A percentile compares a stretch with the other conserved stretches of the same genome.
phyloP scores from a whole-genome alignment of 1,284 basidiomycete species.

The Exobasidium rhododendri region DNA sequence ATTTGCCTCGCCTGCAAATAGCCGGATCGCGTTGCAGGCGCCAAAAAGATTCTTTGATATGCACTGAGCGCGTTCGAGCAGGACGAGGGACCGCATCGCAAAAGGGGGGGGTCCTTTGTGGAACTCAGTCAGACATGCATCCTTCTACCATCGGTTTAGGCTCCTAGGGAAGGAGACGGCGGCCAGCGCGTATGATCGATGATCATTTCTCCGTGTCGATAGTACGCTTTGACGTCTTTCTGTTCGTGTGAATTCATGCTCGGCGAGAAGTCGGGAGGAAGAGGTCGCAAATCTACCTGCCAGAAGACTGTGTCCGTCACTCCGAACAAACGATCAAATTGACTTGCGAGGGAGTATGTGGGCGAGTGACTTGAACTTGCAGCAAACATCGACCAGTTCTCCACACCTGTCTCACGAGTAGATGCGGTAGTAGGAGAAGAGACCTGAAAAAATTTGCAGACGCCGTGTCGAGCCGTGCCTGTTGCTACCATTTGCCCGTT shows the following conservation, averaged over 20 bases:
- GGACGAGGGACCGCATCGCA: too few relatives aligned
- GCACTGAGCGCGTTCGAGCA: too few relatives aligned
- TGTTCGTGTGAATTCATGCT: not conserved
- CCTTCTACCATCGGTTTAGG: too few relatives aligned
- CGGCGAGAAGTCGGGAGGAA: not conserved
- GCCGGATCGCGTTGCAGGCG: too few relatives aligned
- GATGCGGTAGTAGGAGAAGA: too few relatives aligned
- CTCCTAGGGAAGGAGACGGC: too few relatives aligned
- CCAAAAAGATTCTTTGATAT: too few relatives aligned
- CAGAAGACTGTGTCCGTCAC: constrained; percentile 4
- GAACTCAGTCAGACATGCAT: too few relatives aligned
- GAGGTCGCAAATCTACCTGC: constrained; percentile 7
- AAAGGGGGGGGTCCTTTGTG: too few relatives aligned
- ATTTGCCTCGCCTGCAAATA: too few relatives aligned
- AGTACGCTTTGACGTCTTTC: not conserved
- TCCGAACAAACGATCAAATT: constrained; percentile 7
- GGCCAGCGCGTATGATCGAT: not conserved
- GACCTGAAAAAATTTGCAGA: constrained; percentile 2
- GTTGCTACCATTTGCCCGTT: not conserved
- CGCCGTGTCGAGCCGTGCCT: constrained; percentile 5
- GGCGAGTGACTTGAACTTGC: constrained; percentile 2
- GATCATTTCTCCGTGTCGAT: constrained; percentile 9
- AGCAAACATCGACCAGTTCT: constrained; percentile 5
- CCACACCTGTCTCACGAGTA: not conserved
- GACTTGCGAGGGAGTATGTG: not conserved